Conservation (phyloP, 257 asterid species). For the Ehretia macrophylla region DNA sequence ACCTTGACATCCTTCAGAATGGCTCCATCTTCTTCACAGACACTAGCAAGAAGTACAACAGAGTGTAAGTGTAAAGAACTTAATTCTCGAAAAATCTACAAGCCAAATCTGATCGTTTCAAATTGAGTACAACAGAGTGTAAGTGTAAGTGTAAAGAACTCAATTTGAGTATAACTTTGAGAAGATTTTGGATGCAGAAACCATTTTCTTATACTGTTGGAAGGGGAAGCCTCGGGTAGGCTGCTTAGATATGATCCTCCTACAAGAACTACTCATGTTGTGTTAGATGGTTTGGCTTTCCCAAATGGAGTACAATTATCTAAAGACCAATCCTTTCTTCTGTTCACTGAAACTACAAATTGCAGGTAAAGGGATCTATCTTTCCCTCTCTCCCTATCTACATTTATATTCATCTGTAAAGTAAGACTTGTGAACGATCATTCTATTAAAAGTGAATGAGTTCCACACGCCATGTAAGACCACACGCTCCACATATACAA, state of each 20-base stretch:
- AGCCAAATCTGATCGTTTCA: no score
- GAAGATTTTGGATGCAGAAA: no score
- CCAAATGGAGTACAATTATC: constrained; percentile 91
- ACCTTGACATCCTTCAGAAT: constrained; percentile 73
- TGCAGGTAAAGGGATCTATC: constrained; percentile 47
- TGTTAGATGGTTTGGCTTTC: constrained; percentile 67
- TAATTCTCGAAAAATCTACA: no score
- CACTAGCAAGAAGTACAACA: constrained; percentile 70
- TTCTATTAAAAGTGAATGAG: no score
- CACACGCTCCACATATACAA: no score
- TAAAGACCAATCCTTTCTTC: constrained; percentile 70
- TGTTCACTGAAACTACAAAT: constrained; percentile 83
- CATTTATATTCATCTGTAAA: no score
- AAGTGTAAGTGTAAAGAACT: no score
- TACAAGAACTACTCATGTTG: constrained; percentile 63
- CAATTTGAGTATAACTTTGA: no score
- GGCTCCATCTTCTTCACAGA: constrained; percentile 95
- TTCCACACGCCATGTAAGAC: no score
- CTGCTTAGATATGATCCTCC: constrained; percentile 72
- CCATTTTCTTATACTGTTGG: constrained; percentile 76
- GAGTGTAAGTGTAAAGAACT: constrained; percentile 56
- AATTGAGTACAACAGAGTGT: no score
- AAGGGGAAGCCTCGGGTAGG: constrained; percentile 88
- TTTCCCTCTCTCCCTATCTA: neutral
- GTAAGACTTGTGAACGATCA: no score